Evolutionary conservation across 2,329 filamentous ascomycete genomes (phyloP).

Genomic region (Paramyrothecium roridum): DNA sequence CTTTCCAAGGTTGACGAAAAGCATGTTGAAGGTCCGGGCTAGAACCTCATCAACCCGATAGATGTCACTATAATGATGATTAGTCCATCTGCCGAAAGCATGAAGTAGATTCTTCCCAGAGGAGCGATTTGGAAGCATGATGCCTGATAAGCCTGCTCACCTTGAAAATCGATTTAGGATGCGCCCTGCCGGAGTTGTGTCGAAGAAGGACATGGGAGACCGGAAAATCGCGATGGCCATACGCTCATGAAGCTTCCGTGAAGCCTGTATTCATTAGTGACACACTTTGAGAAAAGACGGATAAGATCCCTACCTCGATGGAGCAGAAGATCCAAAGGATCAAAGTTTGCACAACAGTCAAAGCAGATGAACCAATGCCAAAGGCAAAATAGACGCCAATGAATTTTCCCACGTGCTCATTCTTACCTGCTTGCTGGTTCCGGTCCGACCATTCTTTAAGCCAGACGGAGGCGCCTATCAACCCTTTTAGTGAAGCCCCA

Average conservation of each 20-base stretch:
- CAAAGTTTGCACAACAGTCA: conserved; percentile 89
- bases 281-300: not conserved
- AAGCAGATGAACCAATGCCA: conserved; percentile 77
- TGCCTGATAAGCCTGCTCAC: conserved; percentile 39
- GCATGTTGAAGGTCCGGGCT: conserved; percentile 96
- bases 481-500: conserved; percentile 2
- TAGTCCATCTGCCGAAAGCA: not conserved
- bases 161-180: conserved; percentile 96
- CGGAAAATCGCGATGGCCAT: conserved; percentile 98
- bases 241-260: conserved; percentile 90
- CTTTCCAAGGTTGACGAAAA: conserved; percentile 72
- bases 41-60: conserved; percentile 88
- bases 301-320: conserved; percentile 68
- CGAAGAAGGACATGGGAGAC: conserved; percentile 98
- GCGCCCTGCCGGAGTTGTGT: conserved; percentile 92
- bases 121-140: too few species aligned
- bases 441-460: conserved; percentile 87
- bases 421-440: conserved; percentile 66
- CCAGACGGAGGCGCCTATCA: conserved; percentile 78
- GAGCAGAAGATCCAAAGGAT: conserved; percentile 99
- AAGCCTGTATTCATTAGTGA: conserved; percentile 57
- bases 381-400: conserved; percentile 95
- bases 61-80: conserved; percentile 55
- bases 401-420: conserved; percentile 80
- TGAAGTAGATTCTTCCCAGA: too few species aligned